Percentiles rank a stretch among this genome's conserved stretches.
Conservation (phyloP, 2,329 filamentous ascomycete species). For the Calonectria pseudoreteaudii region DNA sequence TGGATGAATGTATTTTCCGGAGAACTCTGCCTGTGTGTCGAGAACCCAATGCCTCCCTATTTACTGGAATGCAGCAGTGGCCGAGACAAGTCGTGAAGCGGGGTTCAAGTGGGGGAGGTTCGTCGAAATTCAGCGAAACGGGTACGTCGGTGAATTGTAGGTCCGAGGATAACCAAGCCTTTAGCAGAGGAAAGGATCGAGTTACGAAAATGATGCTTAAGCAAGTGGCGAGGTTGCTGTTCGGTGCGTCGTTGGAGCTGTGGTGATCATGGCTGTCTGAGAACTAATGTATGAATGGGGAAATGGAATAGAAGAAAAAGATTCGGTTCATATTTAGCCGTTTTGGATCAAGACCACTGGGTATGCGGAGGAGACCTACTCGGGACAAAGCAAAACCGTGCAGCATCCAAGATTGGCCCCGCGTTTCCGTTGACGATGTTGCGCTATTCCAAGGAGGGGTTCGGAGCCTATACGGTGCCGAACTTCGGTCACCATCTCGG, state of each 20-base stretch:
- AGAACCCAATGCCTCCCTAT: background rate
- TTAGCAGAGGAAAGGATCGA: background rate
- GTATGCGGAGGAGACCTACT: background rate
- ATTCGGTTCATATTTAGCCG: background rate
- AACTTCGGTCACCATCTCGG: conserved; percentile 33
- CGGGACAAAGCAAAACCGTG: background rate
- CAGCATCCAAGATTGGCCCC: background rate
- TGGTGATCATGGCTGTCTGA: background rate
- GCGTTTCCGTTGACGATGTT: background rate
- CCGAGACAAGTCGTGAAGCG: conserved; percentile 1
- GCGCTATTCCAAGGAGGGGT: conserved; percentile 19
- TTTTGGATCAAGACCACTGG: background rate
- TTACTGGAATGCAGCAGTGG: background rate
- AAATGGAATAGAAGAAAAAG: background rate
- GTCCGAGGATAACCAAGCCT: conserved; percentile 3
- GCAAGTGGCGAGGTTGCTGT: background rate
- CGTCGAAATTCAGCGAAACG: conserved; percentile 15
- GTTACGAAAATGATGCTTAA: background rate
- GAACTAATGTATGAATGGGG: no score
- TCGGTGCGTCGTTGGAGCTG: background rate
- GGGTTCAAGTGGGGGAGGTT: conserved; percentile 11
- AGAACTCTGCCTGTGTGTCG: background rate
- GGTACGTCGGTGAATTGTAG: conserved; percentile 25
- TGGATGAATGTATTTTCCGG: background rate
- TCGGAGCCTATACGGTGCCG: conserved; percentile 7